Percentiles rank a stretch among this genome's conserved stretches.
phyloP scores from a whole-genome alignment of 1,284 basidiomycete species.

The Inonotus obliquus region DNA sequence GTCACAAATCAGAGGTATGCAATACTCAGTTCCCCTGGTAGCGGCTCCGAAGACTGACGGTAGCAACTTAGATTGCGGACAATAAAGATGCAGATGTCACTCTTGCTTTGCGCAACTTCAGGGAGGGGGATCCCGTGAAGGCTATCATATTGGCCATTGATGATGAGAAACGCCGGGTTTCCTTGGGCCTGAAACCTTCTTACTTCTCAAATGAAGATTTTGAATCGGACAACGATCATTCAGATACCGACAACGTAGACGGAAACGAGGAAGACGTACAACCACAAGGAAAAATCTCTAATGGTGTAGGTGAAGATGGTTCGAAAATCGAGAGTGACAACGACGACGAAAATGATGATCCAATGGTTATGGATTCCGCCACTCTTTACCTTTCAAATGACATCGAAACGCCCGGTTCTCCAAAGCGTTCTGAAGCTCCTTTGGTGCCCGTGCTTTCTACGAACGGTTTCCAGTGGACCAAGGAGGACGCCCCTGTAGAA shows the following conservation, averaged over 20 bases:
- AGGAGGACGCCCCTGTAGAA: constrained; percentile 31
- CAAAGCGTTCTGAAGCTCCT: neutral
- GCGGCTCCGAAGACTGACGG: constrained; percentile 4
- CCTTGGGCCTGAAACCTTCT: constrained; percentile 87
- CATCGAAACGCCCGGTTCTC: constrained; percentile 14
- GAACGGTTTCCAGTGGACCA: constrained; percentile 64
- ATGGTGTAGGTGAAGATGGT: constrained; percentile 24
- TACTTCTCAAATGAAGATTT: constrained; percentile 51
- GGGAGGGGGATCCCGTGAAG: constrained; percentile 83
- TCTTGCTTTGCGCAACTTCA: constrained; percentile 78
- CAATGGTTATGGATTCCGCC: constrained; percentile 10
- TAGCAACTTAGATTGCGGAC: constrained; percentile 64
- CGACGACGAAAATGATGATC: constrained; percentile 16
- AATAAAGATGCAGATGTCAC: constrained; percentile 75
- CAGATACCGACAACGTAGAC: constrained; percentile 28
- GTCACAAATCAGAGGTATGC: constrained; percentile 86
- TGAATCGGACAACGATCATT: constrained; percentile 23
- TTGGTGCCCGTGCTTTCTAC: constrained; percentile 41
- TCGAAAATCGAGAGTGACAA: constrained; percentile 25
- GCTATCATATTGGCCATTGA: constrained; percentile 76
- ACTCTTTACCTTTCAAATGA: neutral
- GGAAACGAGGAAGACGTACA: constrained; percentile 26
- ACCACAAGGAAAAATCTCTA: constrained; percentile 20
- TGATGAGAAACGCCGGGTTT: constrained; percentile 71
- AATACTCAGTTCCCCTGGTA: constrained; percentile 1